Evolutionary conservation across 306 rosid species (phyloP).

Genomic region (Hylodesmum podocarpum): DNA sequence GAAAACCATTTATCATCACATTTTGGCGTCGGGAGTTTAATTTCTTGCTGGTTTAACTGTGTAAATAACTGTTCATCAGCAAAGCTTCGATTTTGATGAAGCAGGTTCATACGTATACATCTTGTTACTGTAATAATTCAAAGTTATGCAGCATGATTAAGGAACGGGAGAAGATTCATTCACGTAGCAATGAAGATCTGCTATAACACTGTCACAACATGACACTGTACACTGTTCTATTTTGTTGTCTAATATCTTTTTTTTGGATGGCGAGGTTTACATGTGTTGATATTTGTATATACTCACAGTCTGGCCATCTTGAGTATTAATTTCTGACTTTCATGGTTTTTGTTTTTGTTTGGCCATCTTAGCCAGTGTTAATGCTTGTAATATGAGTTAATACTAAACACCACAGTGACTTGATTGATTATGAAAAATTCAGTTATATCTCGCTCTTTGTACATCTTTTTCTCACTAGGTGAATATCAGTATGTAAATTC

Average conservation of each 20-base stretch:
- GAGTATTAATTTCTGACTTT: not conserved
- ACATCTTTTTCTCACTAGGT: too few species aligned
- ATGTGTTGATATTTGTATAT: slow-evolving; percentile 26
- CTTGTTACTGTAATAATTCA: slow-evolving; percentile 7
- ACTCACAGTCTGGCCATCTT: not conserved
- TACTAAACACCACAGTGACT: not conserved
- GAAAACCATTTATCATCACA: slow-evolving; percentile 31
- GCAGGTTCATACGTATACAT: not conserved
- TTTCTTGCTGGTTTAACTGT: slow-evolving; percentile 63
- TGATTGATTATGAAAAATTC: not conserved
- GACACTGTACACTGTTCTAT: slow-evolving; percentile 15
- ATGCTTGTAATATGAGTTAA: slow-evolving; percentile 6
- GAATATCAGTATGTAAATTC: not conserved
- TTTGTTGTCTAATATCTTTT: slow-evolving; percentile 9
- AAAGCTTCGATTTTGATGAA: slow-evolving; percentile 35
- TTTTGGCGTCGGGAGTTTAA: slow-evolving; percentile 39
- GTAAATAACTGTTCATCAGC: slow-evolving; percentile 44
- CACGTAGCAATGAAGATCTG: slow-evolving; percentile 15
- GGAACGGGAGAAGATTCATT: slow-evolving; percentile 8
- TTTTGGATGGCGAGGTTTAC: not conserved
- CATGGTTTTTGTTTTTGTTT: not conserved
- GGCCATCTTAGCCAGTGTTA: not conserved
- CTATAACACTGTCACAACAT: slow-evolving; percentile 9
- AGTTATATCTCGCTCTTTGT: not conserved
- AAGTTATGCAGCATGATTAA: not conserved